Conservation (phyloP, 2,329 filamentous ascomycete genomes). For the Fusarium torreyae region DNA sequence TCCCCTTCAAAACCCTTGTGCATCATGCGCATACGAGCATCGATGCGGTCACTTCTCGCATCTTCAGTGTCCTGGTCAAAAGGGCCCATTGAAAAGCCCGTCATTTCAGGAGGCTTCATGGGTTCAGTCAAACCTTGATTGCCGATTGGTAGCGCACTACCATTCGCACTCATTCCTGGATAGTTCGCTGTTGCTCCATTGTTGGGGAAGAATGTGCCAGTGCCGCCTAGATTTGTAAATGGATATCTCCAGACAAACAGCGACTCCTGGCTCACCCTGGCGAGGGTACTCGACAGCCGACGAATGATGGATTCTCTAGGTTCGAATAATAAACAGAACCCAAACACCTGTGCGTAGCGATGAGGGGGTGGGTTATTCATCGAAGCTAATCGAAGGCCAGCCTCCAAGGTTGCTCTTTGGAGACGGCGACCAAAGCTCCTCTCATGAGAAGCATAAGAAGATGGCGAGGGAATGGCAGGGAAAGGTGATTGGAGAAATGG, state of each 20-base stretch:
- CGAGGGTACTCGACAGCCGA: conserved; percentile 57
- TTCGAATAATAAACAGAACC: conserved; percentile 77
- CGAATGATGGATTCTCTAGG: conserved; percentile 63
- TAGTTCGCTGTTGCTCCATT: conserved; percentile 14
- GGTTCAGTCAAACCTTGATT: conserved; percentile 56
- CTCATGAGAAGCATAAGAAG: conserved; percentile 74
- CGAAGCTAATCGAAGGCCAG: conserved; percentile 71
- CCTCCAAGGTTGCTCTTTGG: conserved; percentile 76
- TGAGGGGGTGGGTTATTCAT: conserved; percentile 64
- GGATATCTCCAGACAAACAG: conserved; percentile 73
- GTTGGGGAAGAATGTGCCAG: conserved; percentile 74
- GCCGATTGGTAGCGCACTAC: conserved; percentile 48
- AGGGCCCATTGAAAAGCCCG: conserved; percentile 62
- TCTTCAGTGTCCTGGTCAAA: conserved; percentile 60
- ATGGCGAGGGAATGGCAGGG: conserved; percentile 60
- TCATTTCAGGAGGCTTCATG: conserved; percentile 43
- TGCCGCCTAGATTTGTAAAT: conserved; percentile 76
- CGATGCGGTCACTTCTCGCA: conserved; percentile 61
- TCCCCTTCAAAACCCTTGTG: conserved; percentile 78
- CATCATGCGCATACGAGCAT: conserved; percentile 65
- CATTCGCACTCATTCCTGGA: neutral
- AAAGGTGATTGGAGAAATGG: conserved; percentile 49
- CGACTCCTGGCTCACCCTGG: conserved; percentile 55
- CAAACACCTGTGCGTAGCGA: conserved; percentile 72
- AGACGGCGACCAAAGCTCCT: conserved; percentile 79